These are phyloP conservation scores for Hyphopichia buzzinii DNA, from an alignment of 1,139 yeast genomes.

Conservation along the genomic window DNA sequence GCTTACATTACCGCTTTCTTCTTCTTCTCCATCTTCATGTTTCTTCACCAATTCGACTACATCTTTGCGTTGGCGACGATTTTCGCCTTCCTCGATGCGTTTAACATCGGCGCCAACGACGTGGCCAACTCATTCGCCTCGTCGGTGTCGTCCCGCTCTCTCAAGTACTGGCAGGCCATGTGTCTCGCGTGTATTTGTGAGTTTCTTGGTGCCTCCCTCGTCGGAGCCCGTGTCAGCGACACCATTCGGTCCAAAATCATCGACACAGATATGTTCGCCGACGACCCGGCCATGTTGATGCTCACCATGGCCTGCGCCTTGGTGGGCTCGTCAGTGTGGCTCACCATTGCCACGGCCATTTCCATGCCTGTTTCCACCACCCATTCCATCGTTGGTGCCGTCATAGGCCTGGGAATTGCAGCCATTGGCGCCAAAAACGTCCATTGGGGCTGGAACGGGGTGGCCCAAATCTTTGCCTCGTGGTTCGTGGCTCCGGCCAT, in stretches of 20 bases:
- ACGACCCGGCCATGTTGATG: conserved; percentile 69
- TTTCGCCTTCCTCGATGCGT: conserved; percentile 79
- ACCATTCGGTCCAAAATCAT: conserved; percentile 65
- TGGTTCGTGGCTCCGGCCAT: conserved; percentile 81
- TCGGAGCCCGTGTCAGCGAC: conserved; percentile 68
- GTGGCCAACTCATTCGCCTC: conserved; percentile 81
- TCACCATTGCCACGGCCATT: conserved; percentile 60
- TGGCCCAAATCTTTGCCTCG: conserved; percentile 70
- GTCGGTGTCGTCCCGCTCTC: conserved; percentile 65
- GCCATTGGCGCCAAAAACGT: conserved; percentile 58
- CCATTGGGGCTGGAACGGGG: conserved; percentile 77
- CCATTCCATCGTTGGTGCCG: conserved; percentile 76
- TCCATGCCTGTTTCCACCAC: conserved; percentile 79
- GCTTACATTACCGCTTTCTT: background rate
- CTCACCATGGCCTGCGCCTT: conserved; percentile 74
- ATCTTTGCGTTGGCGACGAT: conserved; percentile 65
- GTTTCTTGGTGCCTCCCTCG: conserved; percentile 71
- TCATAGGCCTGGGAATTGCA: conserved; percentile 75
- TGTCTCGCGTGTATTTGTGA: conserved; percentile 65
- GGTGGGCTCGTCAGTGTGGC: conserved; percentile 74
- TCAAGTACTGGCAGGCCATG: conserved; percentile 76
- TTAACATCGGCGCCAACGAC: conserved; percentile 82
- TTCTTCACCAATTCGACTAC: conserved; percentile 59
- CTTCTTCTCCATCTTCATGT: conserved; percentile 13
- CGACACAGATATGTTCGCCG: conserved; percentile 46